These are phyloP conservation scores for Cinnamomum chago DNA, from an alignment of 164 flowering plant genomes.

Conservation along the genomic window DNA sequence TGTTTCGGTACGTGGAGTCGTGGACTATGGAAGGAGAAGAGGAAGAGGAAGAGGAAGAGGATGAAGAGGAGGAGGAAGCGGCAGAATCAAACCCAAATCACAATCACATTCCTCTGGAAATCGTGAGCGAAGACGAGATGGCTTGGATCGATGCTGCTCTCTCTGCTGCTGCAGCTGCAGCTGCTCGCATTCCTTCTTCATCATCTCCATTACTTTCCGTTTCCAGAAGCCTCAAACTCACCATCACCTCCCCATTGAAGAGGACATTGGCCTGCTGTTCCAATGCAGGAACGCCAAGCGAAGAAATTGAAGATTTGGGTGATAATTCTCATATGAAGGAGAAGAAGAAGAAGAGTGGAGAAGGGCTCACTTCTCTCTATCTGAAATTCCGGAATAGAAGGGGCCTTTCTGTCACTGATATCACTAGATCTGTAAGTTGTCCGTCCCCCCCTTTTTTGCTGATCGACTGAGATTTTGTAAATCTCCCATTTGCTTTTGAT, in stretches of 20 bases:
- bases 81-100: not conserved
- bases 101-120: conserved; percentile 44
- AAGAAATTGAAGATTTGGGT: conserved; percentile 58
- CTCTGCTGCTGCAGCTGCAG: conserved; percentile 24
- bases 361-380: conserved; percentile 31
- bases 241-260: conserved; percentile 38
- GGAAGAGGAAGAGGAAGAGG: not conserved
- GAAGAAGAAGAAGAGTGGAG: not conserved
- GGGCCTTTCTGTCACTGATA: conserved; percentile 68
- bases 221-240: conserved; percentile 16
- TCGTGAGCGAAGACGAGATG: conserved; percentile 85
- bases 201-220: conserved; percentile 11
- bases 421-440: conserved; percentile 58
- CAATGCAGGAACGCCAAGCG: conserved; percentile 6
- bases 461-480: not conserved
- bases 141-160: conserved; percentile 66
- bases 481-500: too few relatives aligned
- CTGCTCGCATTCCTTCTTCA: conserved; percentile 9
- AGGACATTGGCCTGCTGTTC: conserved; percentile 20
- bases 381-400: conserved; percentile 50
- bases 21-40: too few relatives aligned
- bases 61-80: not conserved
- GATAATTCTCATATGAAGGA: conserved; percentile 39
- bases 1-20: too few relatives aligned
- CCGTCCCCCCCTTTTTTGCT: not conserved